Percentiles rank a stretch among this genome's conserved stretches.
Conservation (phyloP, 257 asterid species). For the Lithospermum erythrorhizon region DNA sequence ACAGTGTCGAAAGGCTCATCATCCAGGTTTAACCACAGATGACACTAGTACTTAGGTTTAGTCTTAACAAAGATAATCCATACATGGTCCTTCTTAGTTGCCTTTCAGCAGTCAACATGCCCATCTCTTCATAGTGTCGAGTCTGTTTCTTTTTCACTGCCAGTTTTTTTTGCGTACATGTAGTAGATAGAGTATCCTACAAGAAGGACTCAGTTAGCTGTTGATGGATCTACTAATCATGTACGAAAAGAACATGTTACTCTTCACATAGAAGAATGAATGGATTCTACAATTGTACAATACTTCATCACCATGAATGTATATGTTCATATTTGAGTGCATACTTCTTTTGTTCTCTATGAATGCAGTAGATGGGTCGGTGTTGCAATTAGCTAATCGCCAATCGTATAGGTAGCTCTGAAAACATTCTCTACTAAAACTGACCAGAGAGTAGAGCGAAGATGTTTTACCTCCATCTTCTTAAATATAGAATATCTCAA, state of each 20-base stretch:
- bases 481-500: too few relatives aligned
- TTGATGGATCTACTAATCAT: not conserved
- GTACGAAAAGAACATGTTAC: not conserved
- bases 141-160: not conserved
- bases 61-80: not conserved
- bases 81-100: not conserved
- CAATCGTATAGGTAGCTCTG: too few relatives aligned
- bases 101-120: not conserved
- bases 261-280: not conserved
- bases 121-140: not conserved
- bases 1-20: slow-evolving; percentile 21
- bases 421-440: too few relatives aligned
- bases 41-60: not conserved
- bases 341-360: too few relatives aligned
- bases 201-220: not conserved
- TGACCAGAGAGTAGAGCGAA: too few relatives aligned
- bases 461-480: too few relatives aligned
- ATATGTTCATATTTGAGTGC: too few relatives aligned
- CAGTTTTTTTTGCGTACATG: not conserved
- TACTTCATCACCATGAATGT: too few relatives aligned
- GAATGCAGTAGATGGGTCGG: too few relatives aligned
- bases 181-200: not conserved
- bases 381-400: too few relatives aligned
- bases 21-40: not conserved
- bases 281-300: not conserved